Evolutionary conservation across 2,329 filamentous ascomycete genomes (phyloP).

Genomic region (Xylaria digitata): DNA sequence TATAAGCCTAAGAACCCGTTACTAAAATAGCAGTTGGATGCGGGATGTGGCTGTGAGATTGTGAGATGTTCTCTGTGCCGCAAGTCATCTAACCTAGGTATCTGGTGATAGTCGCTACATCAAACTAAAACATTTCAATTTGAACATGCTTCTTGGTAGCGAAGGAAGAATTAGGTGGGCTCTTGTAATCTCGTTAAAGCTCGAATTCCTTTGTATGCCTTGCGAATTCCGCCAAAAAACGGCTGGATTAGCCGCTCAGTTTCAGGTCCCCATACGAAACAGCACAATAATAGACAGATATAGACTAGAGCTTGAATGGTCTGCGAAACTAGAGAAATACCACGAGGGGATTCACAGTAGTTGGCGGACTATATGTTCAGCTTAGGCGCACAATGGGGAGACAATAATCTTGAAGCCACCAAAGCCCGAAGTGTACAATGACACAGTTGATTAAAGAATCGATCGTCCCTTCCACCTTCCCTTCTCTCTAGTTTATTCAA

Average conservation of each 20-base stretch:
- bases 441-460: slow-evolving; percentile 11
- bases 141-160: neutral
- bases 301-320: slow-evolving; percentile 3
- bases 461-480: slow-evolving; percentile 5
- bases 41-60: slow-evolving; percentile 38
- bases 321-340: slow-evolving; percentile 5
- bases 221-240: slow-evolving; percentile 8
- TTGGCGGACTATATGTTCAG: slow-evolving; percentile 23
- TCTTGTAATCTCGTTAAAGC: slow-evolving; percentile 25
- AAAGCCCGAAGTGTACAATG: neutral
- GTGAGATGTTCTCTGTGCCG: slow-evolving; percentile 17
- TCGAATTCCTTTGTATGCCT: slow-evolving; percentile 23
- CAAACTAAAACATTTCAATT: slow-evolving; percentile 7
- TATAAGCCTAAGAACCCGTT: neutral
- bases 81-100: too few species aligned
- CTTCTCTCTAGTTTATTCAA: neutral
- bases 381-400: slow-evolving; percentile 21
- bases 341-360: slow-evolving; percentile 13
- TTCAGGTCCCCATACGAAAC: slow-evolving; percentile 1
- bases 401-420: neutral
- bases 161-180: slow-evolving; percentile 14
- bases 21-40: slow-evolving; percentile 39
- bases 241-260: slow-evolving; percentile 12
- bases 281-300: slow-evolving; percentile 4
- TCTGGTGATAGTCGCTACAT: neutral